These are phyloP conservation scores for Cerioporus squamosus DNA, from an alignment of 1,284 basidiomycete genomes.

Conservation along the genomic window DNA sequence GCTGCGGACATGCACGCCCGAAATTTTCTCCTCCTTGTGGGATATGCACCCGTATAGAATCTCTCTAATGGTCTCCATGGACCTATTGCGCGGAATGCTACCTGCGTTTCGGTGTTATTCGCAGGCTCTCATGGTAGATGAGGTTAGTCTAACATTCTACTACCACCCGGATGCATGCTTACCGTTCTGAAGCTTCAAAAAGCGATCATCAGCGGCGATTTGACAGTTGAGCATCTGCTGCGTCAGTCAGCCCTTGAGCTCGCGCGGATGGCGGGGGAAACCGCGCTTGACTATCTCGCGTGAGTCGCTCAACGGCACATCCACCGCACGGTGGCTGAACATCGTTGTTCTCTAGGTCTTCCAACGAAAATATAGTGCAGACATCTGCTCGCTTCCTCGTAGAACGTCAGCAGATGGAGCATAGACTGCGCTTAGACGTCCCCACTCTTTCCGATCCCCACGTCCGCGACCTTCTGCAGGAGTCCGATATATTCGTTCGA, in stretches of 20 bases:
- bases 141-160: constrained; percentile 51
- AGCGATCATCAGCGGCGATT: constrained; percentile 41
- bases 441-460: constrained; percentile 74
- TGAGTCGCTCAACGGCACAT: constrained; percentile 43
- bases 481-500: constrained; percentile 79
- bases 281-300: constrained; percentile 72
- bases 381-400: constrained; percentile 72
- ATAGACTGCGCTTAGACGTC: constrained; percentile 76
- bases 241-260: constrained; percentile 64
- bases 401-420: constrained; percentile 76
- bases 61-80: constrained; percentile 65
- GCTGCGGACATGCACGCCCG: constrained; percentile 53
- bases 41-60: constrained; percentile 68
- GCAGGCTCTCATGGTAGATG: constrained; percentile 81
- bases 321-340: constrained; percentile 14
- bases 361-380: constrained; percentile 72
- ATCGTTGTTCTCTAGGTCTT: constrained; percentile 44
- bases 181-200: constrained; percentile 58
- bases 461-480: constrained; percentile 76
- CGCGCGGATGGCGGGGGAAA: constrained; percentile 63
- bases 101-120: constrained; percentile 83
- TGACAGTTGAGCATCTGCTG: constrained; percentile 41
- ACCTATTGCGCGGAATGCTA: constrained; percentile 71
- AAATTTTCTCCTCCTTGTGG: constrained; percentile 65
- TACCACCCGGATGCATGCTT: background rate